A percentile compares a stretch with the other conserved stretches of the same genome.
phyloP scores from a whole-genome alignment of 2,329 filamentous ascomycete genomes.

The Verruconis gallopava region DNA sequence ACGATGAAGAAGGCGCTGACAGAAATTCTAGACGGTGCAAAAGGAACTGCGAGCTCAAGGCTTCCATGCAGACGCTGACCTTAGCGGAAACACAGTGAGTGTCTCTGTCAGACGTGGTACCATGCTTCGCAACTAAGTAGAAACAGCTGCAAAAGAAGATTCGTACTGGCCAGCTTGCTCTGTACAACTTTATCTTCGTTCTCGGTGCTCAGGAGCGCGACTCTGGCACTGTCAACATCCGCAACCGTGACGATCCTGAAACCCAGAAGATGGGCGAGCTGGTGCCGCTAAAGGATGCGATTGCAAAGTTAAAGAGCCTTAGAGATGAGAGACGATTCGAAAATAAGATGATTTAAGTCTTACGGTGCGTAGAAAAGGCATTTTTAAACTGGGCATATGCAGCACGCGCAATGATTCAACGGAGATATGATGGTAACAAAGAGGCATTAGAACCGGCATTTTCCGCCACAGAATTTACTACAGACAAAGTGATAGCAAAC shows the following conservation, averaged over 20 bases:
- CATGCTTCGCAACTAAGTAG: background rate
- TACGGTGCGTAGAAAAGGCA: no score
- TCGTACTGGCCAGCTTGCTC: conserved; percentile 62
- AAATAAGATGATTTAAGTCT: conserved; percentile 6
- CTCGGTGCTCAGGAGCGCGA: conserved; percentile 51
- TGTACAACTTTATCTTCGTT: conserved; percentile 76
- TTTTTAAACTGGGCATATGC: no score
- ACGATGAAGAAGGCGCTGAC: no score
- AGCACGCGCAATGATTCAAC: no score
- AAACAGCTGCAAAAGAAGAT: conserved; percentile 75
- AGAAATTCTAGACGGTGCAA: conserved; percentile 63
- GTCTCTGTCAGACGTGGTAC: background rate
- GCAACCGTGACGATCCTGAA: conserved; percentile 49
- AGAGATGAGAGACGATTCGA: conserved; percentile 20
- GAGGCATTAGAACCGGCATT: no score
- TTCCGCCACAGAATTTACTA: no score
- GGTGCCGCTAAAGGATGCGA: conserved; percentile 45
- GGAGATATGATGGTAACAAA: no score
- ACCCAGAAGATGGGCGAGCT: conserved; percentile 51
- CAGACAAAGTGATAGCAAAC: no score
- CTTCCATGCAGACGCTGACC: conserved; percentile 59
- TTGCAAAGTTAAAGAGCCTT: conserved; percentile 37
- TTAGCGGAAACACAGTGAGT: conserved; percentile 51
- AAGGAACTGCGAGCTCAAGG: conserved; percentile 51
- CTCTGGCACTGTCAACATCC: conserved; percentile 46